Evolutionary conservation across 306 rosid genomes (phyloP).

Genomic region (Ceratonia siliqua): DNA sequence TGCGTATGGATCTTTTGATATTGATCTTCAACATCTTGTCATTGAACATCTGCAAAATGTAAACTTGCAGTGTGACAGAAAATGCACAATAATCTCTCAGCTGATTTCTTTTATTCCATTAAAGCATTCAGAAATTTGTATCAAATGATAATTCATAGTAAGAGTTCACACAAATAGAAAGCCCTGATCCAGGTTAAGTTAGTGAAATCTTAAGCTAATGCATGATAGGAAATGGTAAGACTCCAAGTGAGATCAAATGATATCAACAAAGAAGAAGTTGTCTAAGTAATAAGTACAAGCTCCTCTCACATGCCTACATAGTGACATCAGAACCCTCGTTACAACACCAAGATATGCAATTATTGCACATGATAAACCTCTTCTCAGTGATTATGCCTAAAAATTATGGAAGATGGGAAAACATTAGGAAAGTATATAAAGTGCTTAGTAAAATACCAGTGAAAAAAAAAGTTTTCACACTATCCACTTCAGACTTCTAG

Average conservation of each 20-base stretch:
- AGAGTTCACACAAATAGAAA: background rate
- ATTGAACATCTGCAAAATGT: slow-evolving; percentile 71
- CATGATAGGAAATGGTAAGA: background rate
- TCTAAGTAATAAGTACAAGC: background rate
- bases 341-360: background rate
- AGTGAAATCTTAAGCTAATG: background rate
- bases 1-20: slow-evolving; percentile 72
- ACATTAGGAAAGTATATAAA: background rate
- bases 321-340: background rate
- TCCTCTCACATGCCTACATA: background rate
- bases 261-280: background rate
- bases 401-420: background rate
- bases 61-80: slow-evolving; percentile 29
- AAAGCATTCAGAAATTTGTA: background rate
- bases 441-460: background rate
- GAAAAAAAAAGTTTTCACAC: background rate
- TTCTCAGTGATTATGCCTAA: background rate
- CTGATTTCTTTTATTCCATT: slow-evolving; percentile 1
- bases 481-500: background rate
- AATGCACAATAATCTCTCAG: slow-evolving; percentile 8
- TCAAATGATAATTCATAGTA: background rate
- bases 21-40: slow-evolving; percentile 80
- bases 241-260: background rate
- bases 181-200: background rate
- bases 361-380: background rate